Evolutionary conservation across 2,329 filamentous ascomycete species (phyloP).

Genomic region (Elsinoe australis): DNA sequence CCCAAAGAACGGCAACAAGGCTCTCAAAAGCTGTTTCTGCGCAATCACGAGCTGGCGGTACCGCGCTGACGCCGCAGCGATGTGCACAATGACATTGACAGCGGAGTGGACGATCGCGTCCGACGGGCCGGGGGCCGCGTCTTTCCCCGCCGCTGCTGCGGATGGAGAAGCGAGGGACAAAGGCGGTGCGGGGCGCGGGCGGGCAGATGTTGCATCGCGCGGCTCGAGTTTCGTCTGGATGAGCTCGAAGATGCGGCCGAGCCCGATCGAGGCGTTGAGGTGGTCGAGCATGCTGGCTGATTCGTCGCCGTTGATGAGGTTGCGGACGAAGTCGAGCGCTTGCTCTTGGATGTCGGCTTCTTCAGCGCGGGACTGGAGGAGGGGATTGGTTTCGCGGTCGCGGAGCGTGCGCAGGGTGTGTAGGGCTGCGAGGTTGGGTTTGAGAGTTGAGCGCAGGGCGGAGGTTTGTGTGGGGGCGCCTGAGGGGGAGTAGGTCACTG

Average conservation of each 20-base stretch:
- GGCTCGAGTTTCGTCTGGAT: conserved; percentile 69
- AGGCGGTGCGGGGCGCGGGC: too few species aligned
- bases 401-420: conserved; percentile 20
- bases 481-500: conserved; percentile 22
- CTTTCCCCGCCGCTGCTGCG: background rate
- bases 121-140: conserved; percentile 11
- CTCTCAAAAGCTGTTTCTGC: conserved; percentile 66
- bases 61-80: conserved; percentile 70
- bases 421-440: conserved; percentile 20
- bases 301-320: conserved; percentile 65
- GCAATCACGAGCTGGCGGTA: conserved; percentile 71
- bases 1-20: conserved; percentile 64
- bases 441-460: conserved; percentile 30
- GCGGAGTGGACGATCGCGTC: conserved; percentile 56
- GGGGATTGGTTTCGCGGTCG: conserved; percentile 54
- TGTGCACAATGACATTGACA: conserved; percentile 76
- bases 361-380: conserved; percentile 62
- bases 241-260: conserved; percentile 71
- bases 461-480: conserved; percentile 33
- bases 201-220: conserved; percentile 31
- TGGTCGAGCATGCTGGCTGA: conserved; percentile 71
- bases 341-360: conserved; percentile 86
- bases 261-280: conserved; percentile 66
- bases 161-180: too few species aligned
- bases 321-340: conserved; percentile 79